Evolutionary conservation across 2,329 filamentous ascomycete genomes (phyloP).

Genomic region (Plectosphaerella cucumerina): DNA sequence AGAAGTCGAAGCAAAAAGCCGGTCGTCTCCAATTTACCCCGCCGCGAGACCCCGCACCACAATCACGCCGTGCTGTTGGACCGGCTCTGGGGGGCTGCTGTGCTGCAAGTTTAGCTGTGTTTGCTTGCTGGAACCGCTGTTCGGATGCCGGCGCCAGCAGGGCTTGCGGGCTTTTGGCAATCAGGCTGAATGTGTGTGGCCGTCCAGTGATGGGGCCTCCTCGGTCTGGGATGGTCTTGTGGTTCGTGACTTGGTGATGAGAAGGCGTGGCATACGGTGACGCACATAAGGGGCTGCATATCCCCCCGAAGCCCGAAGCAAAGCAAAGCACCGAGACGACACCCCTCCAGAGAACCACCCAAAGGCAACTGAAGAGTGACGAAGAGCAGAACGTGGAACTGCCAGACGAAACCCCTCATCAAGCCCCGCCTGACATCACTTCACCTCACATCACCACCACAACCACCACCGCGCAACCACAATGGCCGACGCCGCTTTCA

Average conservation of each 20-base stretch:
- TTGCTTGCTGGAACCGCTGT: not conserved
- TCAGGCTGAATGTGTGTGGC: not conserved
- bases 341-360: too few species aligned
- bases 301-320: not conserved
- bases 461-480: not conserved
- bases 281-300: slow-evolving; percentile 1
- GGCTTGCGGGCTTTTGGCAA: not conserved
- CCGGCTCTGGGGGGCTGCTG: not conserved
- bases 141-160: not conserved
- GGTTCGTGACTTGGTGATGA: too few species aligned
- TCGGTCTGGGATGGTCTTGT: not conserved
- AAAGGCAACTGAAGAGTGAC: too few species aligned
- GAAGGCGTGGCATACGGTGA: not conserved
- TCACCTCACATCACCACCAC: not conserved
- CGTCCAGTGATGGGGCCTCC: not conserved
- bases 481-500: slow-evolving; percentile 48
- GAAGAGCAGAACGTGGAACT: too few species aligned
- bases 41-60: slow-evolving; percentile 2
- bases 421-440: not conserved
- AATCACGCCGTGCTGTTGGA: not conserved
- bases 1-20: not conserved
- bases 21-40: slow-evolving; percentile 12
- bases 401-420: not conserved
- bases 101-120: too few species aligned
- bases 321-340: too few species aligned